Evolutionary conservation across 2,329 filamentous ascomycete genomes (phyloP).

Genomic region (Bimuria novae-zelandiae): DNA sequence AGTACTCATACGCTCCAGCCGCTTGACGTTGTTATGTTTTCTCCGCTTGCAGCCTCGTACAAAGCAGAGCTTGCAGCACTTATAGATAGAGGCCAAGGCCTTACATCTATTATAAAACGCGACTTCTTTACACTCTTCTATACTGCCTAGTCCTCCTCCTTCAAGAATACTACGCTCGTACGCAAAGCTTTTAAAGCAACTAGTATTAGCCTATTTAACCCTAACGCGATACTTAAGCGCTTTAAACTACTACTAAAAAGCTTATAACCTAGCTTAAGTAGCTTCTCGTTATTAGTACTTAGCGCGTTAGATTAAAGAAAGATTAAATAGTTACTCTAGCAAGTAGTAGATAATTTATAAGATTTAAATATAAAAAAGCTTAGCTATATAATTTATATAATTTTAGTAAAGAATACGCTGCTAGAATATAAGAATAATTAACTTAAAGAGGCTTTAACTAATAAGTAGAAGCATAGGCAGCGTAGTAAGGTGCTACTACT

Average conservation of each 20-base stretch:
- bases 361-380: not conserved
- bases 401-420: not conserved
- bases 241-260: not conserved
- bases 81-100: too few species aligned
- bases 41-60: too few species aligned
- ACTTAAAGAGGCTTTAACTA: constrained; percentile 11
- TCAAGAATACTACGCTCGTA: not conserved
- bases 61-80: too few species aligned
- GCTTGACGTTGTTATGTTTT: too few species aligned
- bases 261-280: constrained; percentile 4
- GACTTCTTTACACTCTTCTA: too few species aligned
- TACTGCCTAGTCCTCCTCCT: too few species aligned
- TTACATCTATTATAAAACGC: too few species aligned
- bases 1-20: too few species aligned
- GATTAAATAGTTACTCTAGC: constrained; percentile 10
- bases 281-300: constrained; percentile 9
- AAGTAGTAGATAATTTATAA: constrained; percentile 9
- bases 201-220: not conserved
- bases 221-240: not conserved
- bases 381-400: too few species aligned
- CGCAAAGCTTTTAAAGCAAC: not conserved
- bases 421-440: constrained; percentile 3
- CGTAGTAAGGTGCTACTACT: constrained; percentile 11
- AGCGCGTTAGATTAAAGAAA: constrained; percentile 9
- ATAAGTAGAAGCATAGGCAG: constrained; percentile 14